Evolutionary conservation across 2,329 filamentous ascomycete genomes (phyloP).

Genomic region (Akanthomyces lecanii): DNA sequence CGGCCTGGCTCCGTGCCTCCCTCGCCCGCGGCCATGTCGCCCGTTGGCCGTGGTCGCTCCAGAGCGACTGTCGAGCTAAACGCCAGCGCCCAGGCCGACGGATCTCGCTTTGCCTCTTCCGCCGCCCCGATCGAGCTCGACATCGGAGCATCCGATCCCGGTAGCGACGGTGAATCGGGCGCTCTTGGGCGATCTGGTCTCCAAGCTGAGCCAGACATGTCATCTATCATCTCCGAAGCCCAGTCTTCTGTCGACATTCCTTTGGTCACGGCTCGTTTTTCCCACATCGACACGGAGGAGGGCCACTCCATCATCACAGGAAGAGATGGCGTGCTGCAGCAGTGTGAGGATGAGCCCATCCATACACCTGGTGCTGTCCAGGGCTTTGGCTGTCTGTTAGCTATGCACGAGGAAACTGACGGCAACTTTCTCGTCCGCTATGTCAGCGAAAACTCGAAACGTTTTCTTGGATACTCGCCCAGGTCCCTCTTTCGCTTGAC

Average conservation of each 20-base stretch:
- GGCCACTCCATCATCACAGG: conserved; percentile 83
- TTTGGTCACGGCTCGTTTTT: conserved; percentile 69
- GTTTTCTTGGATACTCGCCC: conserved; percentile 72
- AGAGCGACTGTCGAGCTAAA: conserved; percentile 31
- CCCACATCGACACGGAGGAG: conserved; percentile 69
- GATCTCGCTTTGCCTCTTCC: conserved; percentile 33
- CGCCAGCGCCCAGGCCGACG: conserved; percentile 44
- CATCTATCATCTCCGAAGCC: conserved; percentile 21
- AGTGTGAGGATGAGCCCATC: conserved; percentile 88
- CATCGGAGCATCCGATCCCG: conserved; percentile 30
- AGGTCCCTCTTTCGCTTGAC: conserved; percentile 67
- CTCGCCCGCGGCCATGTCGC: conserved; percentile 6
- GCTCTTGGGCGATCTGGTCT: conserved; percentile 11
- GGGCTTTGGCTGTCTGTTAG: conserved; percentile 72
- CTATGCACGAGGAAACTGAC: conserved; percentile 64
- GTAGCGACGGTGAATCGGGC: conserved; percentile 28
- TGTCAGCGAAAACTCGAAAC: conserved; percentile 75
- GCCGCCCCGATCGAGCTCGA: conserved; percentile 32
- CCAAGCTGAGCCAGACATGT: conserved; percentile 16
- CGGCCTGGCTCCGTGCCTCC: background rate
- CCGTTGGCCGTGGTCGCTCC: conserved; percentile 4
- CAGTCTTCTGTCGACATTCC: conserved; percentile 34
- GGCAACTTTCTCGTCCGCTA: conserved; percentile 66
- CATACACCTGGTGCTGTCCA: conserved; percentile 81
- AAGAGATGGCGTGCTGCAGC: conserved; percentile 66